These are phyloP conservation scores for Xerocomus nothofagi DNA, from an alignment of 1,284 basidiomycete species.

Conservation along the genomic window DNA sequence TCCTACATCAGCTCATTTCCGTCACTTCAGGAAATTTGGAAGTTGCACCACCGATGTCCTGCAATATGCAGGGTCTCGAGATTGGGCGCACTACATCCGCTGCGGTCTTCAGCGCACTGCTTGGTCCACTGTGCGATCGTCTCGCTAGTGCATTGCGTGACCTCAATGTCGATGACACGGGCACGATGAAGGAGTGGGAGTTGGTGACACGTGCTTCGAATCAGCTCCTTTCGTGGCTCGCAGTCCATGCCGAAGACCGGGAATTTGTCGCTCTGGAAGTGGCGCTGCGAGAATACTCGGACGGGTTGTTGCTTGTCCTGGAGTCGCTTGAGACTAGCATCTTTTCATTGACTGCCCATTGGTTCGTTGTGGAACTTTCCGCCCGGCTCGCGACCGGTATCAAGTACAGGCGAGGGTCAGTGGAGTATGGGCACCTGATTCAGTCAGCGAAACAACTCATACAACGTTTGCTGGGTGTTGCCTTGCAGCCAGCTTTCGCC, in stretches of 20 bases:
- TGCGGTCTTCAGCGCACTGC: constrained; percentile 38
- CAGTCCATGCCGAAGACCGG: constrained; percentile 36
- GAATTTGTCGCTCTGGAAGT: constrained; percentile 34
- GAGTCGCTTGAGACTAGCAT: constrained; percentile 35
- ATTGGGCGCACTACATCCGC: constrained; percentile 42
- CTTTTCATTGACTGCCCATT: constrained; percentile 49
- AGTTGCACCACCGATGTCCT: constrained; percentile 30
- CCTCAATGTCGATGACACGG: constrained; percentile 18
- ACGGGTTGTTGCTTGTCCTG: constrained; percentile 43
- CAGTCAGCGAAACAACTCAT: constrained; percentile 41
- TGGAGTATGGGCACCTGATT: constrained; percentile 32
- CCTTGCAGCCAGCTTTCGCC: constrained; percentile 51
- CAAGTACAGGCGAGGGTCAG: constrained; percentile 26
- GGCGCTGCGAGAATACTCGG: constrained; percentile 40
- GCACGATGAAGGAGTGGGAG: constrained; percentile 40
- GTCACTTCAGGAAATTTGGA: constrained; percentile 33
- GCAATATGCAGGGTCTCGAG: constrained; percentile 39
- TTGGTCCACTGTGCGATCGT: constrained; percentile 47
- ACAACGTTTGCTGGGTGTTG: constrained; percentile 52
- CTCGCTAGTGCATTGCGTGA: constrained; percentile 41
- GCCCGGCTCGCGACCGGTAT: constrained; percentile 38
- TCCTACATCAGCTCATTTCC: constrained; percentile 53
- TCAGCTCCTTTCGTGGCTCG: constrained; percentile 45
- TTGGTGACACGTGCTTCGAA: constrained; percentile 39
- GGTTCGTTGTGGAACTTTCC: constrained; percentile 63